Percentiles rank a stretch among this genome's conserved stretches.
phyloP scores from a whole-genome alignment of 2,329 filamentous ascomycete genomes.

The Trichoderma brevicompactum region DNA sequence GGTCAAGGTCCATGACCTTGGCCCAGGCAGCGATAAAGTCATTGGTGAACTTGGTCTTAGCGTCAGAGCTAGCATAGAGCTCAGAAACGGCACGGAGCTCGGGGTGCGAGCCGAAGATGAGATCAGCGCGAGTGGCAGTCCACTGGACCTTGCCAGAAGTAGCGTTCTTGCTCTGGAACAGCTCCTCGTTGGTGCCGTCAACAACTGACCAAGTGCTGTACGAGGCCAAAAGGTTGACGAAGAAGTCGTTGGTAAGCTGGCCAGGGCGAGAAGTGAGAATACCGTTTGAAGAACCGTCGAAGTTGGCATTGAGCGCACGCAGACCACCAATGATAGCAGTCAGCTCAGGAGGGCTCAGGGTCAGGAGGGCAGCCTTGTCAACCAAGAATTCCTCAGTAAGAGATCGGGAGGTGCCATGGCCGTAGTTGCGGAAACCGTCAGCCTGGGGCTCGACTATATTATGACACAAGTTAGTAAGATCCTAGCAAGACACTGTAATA shows the following conservation, averaged over 20 bases:
- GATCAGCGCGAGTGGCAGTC: constrained; percentile 69
- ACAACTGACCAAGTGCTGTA: constrained; percentile 61
- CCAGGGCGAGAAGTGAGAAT: constrained; percentile 71
- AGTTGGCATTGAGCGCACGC: constrained; percentile 71
- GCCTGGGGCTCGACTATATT: constrained; percentile 61
- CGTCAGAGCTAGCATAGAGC: constrained; percentile 66
- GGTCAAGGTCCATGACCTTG: constrained; percentile 76
- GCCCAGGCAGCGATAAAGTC: constrained; percentile 73
- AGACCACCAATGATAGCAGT: constrained; percentile 73
- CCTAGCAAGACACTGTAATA: not conserved
- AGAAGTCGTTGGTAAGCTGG: constrained; percentile 77
- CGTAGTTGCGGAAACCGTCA: constrained; percentile 81
- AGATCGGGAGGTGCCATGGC: constrained; percentile 62
- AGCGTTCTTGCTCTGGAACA: constrained; percentile 67
- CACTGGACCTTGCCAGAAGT: constrained; percentile 68
- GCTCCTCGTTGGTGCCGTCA: constrained; percentile 52
- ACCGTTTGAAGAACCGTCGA: constrained; percentile 67
- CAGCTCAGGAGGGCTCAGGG: constrained; percentile 70
- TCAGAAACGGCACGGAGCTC: constrained; percentile 72
- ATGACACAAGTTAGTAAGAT: constrained; percentile 1
- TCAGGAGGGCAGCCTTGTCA: constrained; percentile 72
- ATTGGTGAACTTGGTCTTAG: constrained; percentile 65
- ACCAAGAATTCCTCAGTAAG: constrained; percentile 70
- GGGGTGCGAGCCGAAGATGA: constrained; percentile 72
- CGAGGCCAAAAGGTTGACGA: constrained; percentile 74